Evolutionary conservation across 2,329 filamentous ascomycete genomes (phyloP).

Genomic region (Aureobasidium melanogenum): DNA sequence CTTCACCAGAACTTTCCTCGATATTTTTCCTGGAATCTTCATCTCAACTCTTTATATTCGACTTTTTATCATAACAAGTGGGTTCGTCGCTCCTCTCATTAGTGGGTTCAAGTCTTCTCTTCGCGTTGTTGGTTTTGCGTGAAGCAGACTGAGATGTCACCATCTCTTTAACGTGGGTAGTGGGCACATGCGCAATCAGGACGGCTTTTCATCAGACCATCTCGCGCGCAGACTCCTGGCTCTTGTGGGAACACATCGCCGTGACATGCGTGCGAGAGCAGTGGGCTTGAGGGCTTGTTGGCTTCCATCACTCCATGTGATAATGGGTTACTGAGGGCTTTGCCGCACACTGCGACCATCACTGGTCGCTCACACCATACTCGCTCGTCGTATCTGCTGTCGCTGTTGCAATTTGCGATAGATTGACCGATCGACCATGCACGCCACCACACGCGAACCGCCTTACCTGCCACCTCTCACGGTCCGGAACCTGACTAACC

Average conservation of each 20-base stretch:
- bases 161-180: constrained; percentile 12
- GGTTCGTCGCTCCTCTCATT: constrained; percentile 18
- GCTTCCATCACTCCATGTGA: constrained; percentile 21
- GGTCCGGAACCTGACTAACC: constrained; percentile 4
- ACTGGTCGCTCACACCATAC: constrained; percentile 1
- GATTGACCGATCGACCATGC: constrained; percentile 9
- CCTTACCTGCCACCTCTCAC: background rate
- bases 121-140: constrained; percentile 13
- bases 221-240: constrained; percentile 31
- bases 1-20: background rate
- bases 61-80: constrained; percentile 11
- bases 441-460: constrained; percentile 3
- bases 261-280: constrained; percentile 31
- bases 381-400: constrained; percentile 6
- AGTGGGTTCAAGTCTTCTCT: constrained; percentile 16
- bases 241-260: constrained; percentile 45
- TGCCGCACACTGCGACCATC: constrained; percentile 13
- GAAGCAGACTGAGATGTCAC: constrained; percentile 11
- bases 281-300: constrained; percentile 38
- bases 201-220: constrained; percentile 24
- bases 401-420: constrained; percentile 11
- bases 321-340: constrained; percentile 23
- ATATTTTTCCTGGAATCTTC: background rate
- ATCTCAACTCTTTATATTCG: constrained; percentile 1
- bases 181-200: constrained; percentile 13